A percentile compares a stretch with the other conserved stretches of the same genome.
Conservation (phyloP, 73 alveolate species). For the Effrenium voratum region DNA sequence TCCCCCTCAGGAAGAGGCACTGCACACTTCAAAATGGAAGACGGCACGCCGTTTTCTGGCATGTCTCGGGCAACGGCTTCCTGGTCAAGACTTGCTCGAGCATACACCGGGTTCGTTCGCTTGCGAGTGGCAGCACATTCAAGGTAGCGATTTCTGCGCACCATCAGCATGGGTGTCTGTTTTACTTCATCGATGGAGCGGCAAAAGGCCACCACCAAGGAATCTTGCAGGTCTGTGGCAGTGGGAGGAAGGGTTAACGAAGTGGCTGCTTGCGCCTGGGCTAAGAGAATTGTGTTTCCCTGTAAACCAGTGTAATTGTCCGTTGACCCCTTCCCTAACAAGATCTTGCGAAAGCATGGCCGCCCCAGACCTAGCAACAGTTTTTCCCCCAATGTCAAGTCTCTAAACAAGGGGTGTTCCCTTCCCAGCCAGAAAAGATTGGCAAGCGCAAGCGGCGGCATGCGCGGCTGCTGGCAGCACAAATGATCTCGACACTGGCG, state of each 20-base stretch:
- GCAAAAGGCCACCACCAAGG: neutral
- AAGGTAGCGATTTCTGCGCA: neutral
- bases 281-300: conserved; percentile 11
- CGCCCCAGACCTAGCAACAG: conserved; percentile 1
- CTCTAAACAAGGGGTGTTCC: neutral
- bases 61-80: neutral
- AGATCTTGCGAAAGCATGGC: conserved; percentile 1
- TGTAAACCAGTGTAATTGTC: neutral
- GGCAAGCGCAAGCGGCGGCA: conserved; percentile 26
- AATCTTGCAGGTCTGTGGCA: neutral
- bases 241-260: neutral
- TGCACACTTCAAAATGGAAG: neutral
- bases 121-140: neutral
- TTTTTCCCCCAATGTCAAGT: neutral
- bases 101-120: neutral
- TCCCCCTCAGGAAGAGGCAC: neutral
- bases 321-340: conserved; percentile 4
- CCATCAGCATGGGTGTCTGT: neutral
- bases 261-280: neutral
- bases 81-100: neutral
- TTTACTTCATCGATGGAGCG: neutral
- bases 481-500: neutral
- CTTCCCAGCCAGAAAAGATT: conserved; percentile 10
- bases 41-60: neutral
- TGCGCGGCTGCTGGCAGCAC: neutral